A percentile compares a stretch with the other conserved stretches of the same genome.
These are phyloP conservation scores for Phytopythium litorale DNA, from an alignment of 352 stramenopile genomes.

Conservation along the genomic window DNA sequence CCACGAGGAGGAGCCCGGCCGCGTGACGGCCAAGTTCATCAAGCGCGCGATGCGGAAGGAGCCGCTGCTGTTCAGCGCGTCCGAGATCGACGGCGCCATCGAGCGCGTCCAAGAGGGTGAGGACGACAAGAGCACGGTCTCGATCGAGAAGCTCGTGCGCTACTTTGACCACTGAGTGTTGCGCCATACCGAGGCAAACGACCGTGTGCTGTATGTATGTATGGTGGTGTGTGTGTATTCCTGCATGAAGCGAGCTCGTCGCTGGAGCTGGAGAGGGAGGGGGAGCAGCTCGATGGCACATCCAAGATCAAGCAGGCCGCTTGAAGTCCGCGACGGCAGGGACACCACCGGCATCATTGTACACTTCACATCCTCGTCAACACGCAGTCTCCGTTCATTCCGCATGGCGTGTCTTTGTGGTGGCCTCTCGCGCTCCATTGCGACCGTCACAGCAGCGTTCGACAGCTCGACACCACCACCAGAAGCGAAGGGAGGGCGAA, in stretches of 20 bases:
- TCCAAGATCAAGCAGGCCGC: background rate
- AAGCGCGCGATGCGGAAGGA: slow-evolving; percentile 66
- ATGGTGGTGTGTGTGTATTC: slow-evolving; percentile 4
- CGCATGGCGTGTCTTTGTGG: background rate
- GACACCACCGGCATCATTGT: background rate
- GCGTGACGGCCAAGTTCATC: slow-evolving; percentile 57
- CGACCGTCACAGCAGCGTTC: background rate
- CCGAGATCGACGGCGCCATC: slow-evolving; percentile 60
- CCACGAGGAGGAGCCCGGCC: slow-evolving; percentile 53
- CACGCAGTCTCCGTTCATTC: background rate
- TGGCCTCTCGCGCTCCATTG: background rate
- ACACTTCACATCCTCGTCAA: background rate
- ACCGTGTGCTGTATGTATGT: background rate
- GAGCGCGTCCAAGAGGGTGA: slow-evolving; percentile 39
- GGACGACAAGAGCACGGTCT: slow-evolving; percentile 26
- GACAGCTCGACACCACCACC: background rate
- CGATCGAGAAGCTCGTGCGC: slow-evolving; percentile 54
- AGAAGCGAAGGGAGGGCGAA: background rate
- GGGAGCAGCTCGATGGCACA: background rate
- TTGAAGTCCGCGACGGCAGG: too few relatives aligned
- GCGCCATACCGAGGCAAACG: background rate
- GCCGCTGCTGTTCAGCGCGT: slow-evolving; percentile 73
- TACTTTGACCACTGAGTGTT: slow-evolving; percentile 57
- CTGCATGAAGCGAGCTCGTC: background rate
- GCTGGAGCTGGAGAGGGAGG: background rate